phyloP scores from a whole-genome alignment of 805 yeast species.

The Kuraishia capsulata region DNA sequence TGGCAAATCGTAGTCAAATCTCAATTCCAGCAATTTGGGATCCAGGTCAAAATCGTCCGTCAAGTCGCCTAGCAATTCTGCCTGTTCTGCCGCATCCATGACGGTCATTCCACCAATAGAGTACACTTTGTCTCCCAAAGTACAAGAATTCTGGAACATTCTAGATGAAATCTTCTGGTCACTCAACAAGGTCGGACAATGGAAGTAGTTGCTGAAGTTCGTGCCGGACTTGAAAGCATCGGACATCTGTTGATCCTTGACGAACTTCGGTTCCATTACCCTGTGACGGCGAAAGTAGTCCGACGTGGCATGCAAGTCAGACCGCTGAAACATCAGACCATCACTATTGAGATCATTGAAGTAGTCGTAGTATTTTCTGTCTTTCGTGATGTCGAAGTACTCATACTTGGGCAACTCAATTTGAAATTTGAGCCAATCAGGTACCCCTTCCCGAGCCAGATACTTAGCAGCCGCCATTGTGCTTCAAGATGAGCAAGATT shows the following conservation, averaged over 20 bases:
- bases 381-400: neutral
- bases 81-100: slow-evolving; percentile 14
- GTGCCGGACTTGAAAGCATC: neutral
- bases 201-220: slow-evolving; percentile 12
- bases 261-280: slow-evolving; percentile 7
- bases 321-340: slow-evolving; percentile 13
- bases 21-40: slow-evolving; percentile 19
- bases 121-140: slow-evolving; percentile 26
- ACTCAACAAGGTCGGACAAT: slow-evolving; percentile 27
- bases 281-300: slow-evolving; percentile 13
- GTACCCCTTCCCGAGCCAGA: neutral
- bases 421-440: neutral
- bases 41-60: slow-evolving; percentile 23
- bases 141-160: slow-evolving; percentile 33
- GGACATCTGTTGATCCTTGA: neutral
- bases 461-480: neutral
- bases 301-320: slow-evolving; percentile 10
- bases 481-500: no score
- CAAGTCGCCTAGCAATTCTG: slow-evolving; percentile 11
- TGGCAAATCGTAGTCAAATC: slow-evolving; percentile 29
- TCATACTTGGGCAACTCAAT: neutral
- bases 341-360: slow-evolving; percentile 11
- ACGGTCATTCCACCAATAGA: slow-evolving; percentile 35
- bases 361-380: neutral
- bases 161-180: slow-evolving; percentile 30